Conservation (phyloP, 208 protist species). For the Leptomonas seymouri region DNA sequence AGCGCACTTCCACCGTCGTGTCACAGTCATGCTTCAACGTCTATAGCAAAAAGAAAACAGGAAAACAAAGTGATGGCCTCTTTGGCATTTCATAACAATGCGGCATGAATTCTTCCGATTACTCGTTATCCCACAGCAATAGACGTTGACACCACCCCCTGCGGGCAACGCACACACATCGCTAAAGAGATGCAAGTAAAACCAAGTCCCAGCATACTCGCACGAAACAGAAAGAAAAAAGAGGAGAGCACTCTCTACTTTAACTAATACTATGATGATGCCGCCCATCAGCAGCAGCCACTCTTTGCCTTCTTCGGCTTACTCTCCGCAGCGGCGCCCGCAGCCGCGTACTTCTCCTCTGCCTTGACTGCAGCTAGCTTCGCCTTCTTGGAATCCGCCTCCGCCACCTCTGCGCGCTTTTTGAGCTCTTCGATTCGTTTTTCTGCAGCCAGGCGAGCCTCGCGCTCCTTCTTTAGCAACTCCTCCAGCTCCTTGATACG, state of each 20-base stretch:
- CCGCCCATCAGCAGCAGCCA: slow-evolving; percentile 36
- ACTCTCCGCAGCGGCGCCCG: slow-evolving; percentile 1
- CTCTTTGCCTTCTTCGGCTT: slow-evolving; percentile 41
- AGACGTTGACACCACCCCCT: no score
- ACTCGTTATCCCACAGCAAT: no score
- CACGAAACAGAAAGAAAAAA: no score
- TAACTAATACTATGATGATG: neutral
- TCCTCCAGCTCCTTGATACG: slow-evolving; percentile 21
- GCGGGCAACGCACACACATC: no score
- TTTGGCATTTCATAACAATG: no score
- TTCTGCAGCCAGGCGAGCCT: slow-evolving; percentile 13
- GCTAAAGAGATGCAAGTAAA: no score
- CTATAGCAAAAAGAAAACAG: no score
- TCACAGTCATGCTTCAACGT: no score
- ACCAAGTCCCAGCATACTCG: no score
- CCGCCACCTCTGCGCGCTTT: neutral
- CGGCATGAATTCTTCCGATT: no score
- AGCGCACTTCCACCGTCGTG: no score
- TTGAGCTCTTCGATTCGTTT: slow-evolving; percentile 16
- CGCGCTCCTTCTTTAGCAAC: slow-evolving; percentile 13
- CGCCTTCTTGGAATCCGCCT: slow-evolving; percentile 13
- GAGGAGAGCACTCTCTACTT: neutral
- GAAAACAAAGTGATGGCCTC: no score
- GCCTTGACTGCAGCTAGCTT: neutral
- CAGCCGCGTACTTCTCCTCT: slow-evolving; percentile 7